Percentiles rank a stretch among this genome's conserved stretches.
Evolutionary conservation across 228 moss, liverwort and hornwort genomes (phyloP).

Genomic region (Sphagnum fallax): DNA sequence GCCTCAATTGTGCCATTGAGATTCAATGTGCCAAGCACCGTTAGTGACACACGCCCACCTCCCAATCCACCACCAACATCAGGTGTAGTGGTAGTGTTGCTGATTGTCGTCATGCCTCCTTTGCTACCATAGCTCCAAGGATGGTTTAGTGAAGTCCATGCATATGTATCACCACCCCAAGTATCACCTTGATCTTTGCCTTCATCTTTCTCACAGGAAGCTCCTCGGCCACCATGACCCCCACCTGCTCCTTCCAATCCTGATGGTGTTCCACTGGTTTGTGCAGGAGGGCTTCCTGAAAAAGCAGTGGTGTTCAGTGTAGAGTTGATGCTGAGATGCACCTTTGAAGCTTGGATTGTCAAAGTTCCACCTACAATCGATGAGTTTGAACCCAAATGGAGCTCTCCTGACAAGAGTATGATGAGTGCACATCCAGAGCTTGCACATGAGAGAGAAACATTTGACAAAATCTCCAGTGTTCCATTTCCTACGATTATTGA

Average conservation of each 20-base stretch:
- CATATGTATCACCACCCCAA: conserved; percentile 89
- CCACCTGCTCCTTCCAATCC: conserved; percentile 74
- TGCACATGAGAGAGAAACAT: conserved; percentile 43
- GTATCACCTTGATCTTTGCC: conserved; percentile 52
- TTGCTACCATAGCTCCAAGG: conserved; percentile 90
- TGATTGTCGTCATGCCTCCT: conserved; percentile 25
- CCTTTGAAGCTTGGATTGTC: conserved; percentile 64
- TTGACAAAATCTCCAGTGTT: conserved; percentile 48
- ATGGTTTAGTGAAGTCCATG: conserved; percentile 55
- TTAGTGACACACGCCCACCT: conserved; percentile 72
- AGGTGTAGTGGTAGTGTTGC: conserved; percentile 25
- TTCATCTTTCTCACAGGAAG: conserved; percentile 36
- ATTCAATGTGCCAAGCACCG: conserved; percentile 46
- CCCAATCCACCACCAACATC: conserved; percentile 63
- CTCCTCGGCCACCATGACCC: conserved; percentile 85
- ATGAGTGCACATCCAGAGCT: conserved; percentile 65
- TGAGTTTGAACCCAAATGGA: conserved; percentile 58
- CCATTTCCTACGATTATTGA: conserved; percentile 53
- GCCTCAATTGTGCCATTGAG: conserved; percentile 70
- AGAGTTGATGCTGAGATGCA: conserved; percentile 46
- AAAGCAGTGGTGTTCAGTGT: conserved; percentile 57
- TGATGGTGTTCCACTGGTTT: conserved; percentile 63
- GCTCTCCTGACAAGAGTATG: conserved; percentile 51
- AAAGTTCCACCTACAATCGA: conserved; percentile 69
- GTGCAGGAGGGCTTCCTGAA: conserved; percentile 73